Base-by-base conservation (phyloP, 2,329 filamentous ascomycete species). In the Sporothrix globosa region DNA sequence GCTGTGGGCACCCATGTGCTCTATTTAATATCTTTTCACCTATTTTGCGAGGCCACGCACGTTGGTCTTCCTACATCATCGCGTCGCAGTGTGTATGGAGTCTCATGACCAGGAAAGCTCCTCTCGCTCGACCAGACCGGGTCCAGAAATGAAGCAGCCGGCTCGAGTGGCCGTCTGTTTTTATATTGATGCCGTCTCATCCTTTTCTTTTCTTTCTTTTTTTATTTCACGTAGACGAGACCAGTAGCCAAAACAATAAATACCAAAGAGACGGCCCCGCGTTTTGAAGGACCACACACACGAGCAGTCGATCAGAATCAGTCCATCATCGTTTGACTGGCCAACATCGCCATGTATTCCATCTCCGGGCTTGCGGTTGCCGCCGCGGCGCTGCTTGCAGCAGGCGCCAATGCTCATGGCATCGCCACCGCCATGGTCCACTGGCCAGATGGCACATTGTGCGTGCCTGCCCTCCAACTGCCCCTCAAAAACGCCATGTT, bases 371-470 rank as follows among this genome's bases (percentile, higher is more conserved):
- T 50, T 0, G 54, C 72, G 21, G 34, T 74, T 11, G 44, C 70
- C 1, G 67, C 72, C 13, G 68, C 68, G 10, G 63, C 73, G 2
- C 71, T 76, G 56, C 72, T 73, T 13, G 72, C 73, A 3, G 71
- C 69, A 14, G 53, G 69, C 21, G 75, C 72, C 39, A 67, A 67
- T 41, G 74, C 74, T 34, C 76, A 77, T 58, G 77, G 76, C 24
- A 76, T 76, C 65, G 77, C 76, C 1, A 76, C 74, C 17, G 76
- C 76, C 13, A 56, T 77, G 21, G 75, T 77, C 2, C 71, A 76
- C 41, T 74, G 73, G 69, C 74, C 74, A 27, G 74, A 71, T 13
- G 74, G 74, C n/a, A 76, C 73, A 27, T 77, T 77, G 77, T 78
- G 74, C 56, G 76, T 27, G 14, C 19, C 27, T 34, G 3, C 17